phyloP scores from a whole-genome alignment of 2,329 filamentous ascomycete species.

The Parascedosporium putredinis region DNA sequence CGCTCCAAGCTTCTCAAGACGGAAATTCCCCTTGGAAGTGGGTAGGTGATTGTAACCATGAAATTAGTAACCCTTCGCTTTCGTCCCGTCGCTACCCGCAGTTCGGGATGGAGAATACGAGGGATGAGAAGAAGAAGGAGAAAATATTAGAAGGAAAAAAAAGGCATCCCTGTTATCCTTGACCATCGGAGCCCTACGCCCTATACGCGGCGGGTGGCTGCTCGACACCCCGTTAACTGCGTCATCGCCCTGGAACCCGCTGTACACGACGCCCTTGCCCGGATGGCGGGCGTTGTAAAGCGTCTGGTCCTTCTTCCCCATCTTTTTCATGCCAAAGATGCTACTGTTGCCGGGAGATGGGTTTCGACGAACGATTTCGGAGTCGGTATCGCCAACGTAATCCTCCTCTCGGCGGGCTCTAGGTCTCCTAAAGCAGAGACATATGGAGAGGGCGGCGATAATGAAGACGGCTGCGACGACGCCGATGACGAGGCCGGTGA shows the following conservation, averaged over 20 bases:
- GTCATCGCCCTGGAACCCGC: background rate
- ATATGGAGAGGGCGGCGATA: background rate
- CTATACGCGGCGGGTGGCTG: background rate
- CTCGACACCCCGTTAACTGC: background rate
- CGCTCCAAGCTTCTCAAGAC: too few species aligned
- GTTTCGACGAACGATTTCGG: background rate
- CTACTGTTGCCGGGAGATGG: background rate
- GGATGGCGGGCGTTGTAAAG: background rate
- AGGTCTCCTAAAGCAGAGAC: background rate
- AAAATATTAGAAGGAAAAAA: too few species aligned
- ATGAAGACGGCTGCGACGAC: constrained; percentile 1
- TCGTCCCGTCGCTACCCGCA: too few species aligned
- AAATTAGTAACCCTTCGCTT: too few species aligned
- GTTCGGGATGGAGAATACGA: too few species aligned
- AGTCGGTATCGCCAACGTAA: background rate
- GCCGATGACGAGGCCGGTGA: background rate
- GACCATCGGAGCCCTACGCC: too few species aligned
- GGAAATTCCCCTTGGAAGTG: too few species aligned
- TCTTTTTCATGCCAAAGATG: background rate
- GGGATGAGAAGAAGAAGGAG: too few species aligned
- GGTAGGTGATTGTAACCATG: too few species aligned
- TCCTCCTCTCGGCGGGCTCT: background rate
- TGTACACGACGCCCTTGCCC: background rate
- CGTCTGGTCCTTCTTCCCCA: background rate
- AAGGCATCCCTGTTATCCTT: too few species aligned